Evolutionary conservation across 768 basidiomycete species (phyloP), one percentile per base, ranked within the genome.

Genomic region (Gautieria morchelliformis): DNA sequence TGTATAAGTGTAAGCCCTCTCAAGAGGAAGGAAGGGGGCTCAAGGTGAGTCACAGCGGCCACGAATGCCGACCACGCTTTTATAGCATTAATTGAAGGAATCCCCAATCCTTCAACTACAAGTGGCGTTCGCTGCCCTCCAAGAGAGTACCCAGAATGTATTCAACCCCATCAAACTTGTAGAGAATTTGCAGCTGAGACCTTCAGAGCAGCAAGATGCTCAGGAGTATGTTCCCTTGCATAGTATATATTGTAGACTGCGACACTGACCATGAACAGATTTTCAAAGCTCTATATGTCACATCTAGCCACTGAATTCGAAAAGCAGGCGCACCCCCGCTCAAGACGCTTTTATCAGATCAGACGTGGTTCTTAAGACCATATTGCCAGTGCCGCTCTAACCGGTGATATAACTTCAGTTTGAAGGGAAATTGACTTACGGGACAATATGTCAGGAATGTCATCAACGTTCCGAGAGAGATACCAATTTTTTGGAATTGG

Each of bases 191-290:
- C 79, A 84, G 58, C 72, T 98, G 40, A 80, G 85, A 19, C 83
- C 85, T 1, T 77, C 85, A 4, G 89, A 96, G 65, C 95, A 98
- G 66, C 94, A 97, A 70, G 95, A 98, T 72, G 93, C 95, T 32
- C 92, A 94, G 70, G 95, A 98, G 92, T 96, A 65, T 54, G 82
- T 67, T 27, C 24, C 41, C 19, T 56, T 33, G 52, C 50, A 58
- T 57, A 9, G 35, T 37, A 37, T 39, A 15, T 48, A 35, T 22
- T 47, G 15, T 20, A 8, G 33, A 22, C 3, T 22, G 7, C 32
- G 48, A 49, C 48, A 7, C 12, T 39, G 27, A 47, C n/a, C 48
- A 27, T 19, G 9, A 30, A 1, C 65, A 94, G 93, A 66, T 95
- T 97, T 67, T 93, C 91, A 2, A 97, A 97, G 64, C 78, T 97